Evolutionary conservation across 1,139 yeast species (phyloP).

Genomic region (Wickerhamiella pararugosa): DNA sequence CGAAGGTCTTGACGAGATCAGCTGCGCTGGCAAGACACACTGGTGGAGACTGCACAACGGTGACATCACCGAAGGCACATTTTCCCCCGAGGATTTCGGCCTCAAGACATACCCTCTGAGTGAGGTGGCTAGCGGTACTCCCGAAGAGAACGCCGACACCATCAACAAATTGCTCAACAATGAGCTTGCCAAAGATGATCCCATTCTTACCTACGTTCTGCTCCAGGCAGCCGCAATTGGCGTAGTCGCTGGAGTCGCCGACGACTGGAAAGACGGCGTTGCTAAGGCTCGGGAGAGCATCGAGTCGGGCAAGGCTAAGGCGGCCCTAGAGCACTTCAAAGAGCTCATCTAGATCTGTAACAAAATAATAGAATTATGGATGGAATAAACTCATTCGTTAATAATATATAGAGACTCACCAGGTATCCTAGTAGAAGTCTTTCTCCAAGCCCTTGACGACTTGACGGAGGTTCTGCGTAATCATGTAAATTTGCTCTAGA

Average conservation of each 20-base stretch:
- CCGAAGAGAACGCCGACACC: conserved; percentile 60
- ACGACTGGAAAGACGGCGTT: conserved; percentile 65
- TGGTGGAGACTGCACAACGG: conserved; percentile 46
- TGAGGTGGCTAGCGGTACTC: conserved; percentile 71
- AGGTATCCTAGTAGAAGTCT: neutral
- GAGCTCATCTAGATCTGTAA: neutral
- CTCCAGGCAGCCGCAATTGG: conserved; percentile 81
- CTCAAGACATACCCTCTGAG: conserved; percentile 55
- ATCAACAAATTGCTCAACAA: conserved; percentile 45
- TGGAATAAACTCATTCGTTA: too few species aligned
- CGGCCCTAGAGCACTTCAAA: conserved; percentile 31
- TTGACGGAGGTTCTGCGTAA: neutral
- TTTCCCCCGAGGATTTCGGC: conserved; percentile 52
- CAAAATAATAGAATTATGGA: too few species aligned
- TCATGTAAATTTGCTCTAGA: conserved; percentile 8
- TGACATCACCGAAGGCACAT: conserved; percentile 23
- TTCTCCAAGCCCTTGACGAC: conserved; percentile 1
- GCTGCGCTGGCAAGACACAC: conserved; percentile 70
- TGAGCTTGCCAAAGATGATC: conserved; percentile 36
- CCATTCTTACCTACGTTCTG: conserved; percentile 74
- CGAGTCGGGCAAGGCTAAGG: conserved; percentile 46
- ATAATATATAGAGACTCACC: too few species aligned
- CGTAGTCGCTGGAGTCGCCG: conserved; percentile 54
- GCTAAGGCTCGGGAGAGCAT: conserved; percentile 56
- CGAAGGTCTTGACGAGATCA: conserved; percentile 80